Percentiles rank a stretch among this genome's conserved stretches.
phyloP scores from a whole-genome alignment of 2,329 filamentous ascomycete species.

The Tothia fuscella region DNA sequence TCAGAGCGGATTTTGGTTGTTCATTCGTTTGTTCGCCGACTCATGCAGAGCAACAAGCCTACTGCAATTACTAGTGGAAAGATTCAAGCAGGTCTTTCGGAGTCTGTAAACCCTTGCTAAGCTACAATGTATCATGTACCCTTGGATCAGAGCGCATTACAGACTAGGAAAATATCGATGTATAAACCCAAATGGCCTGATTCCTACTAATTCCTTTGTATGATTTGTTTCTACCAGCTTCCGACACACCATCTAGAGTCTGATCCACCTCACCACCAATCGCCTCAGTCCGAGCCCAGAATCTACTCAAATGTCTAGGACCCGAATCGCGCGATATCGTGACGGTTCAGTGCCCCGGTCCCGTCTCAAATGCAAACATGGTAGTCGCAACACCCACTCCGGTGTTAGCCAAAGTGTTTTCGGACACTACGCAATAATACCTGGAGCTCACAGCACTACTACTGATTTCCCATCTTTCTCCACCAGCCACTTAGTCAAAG shows the following conservation, averaged over 20 bases:
- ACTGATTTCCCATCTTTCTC: constrained; percentile 95
- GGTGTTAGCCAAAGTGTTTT: background rate
- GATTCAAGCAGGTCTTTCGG: too few species aligned
- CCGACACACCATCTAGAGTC: constrained; percentile 47
- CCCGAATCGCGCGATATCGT: constrained; percentile 71
- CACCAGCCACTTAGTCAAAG: constrained; percentile 93
- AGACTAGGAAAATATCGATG: too few species aligned
- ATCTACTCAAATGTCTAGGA: constrained; percentile 71
- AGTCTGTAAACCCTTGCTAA: too few species aligned
- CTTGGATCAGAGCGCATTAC: too few species aligned
- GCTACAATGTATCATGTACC: too few species aligned
- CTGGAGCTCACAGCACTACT: constrained; percentile 91
- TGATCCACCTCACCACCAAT: constrained; percentile 42
- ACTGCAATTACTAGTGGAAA: too few species aligned
- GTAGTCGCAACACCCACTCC: constrained; percentile 52
- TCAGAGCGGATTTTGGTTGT: too few species aligned
- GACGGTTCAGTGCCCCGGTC: constrained; percentile 52
- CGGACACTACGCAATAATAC: constrained; percentile 17
- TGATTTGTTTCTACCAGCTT: too few species aligned
- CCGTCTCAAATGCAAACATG: constrained; percentile 52
- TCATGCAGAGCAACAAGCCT: too few species aligned
- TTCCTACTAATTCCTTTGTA: too few species aligned
- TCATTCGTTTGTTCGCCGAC: too few species aligned
- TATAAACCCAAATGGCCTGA: too few species aligned
- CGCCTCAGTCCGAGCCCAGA: constrained; percentile 63